phyloP scores from a whole-genome alignment of 495 filamentous ascomycete genomes.

The Bathelium albidoporum region DNA sequence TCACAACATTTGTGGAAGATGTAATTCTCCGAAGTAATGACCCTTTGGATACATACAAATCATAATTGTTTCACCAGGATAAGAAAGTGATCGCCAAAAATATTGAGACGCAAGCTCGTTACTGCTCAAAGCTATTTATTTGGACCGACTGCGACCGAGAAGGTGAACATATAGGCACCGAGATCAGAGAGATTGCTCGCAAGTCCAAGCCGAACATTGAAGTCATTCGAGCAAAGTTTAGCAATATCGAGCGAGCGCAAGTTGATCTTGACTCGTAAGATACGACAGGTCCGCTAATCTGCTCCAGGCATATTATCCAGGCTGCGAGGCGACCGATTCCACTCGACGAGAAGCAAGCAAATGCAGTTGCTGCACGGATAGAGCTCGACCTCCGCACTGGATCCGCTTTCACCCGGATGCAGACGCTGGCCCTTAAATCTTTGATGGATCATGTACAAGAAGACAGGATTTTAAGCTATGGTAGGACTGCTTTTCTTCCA shows the following conservation, averaged over 20 bases:
- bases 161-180: slow-evolving; percentile 92
- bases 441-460: slow-evolving; percentile 52
- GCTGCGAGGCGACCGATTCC: slow-evolving; percentile 67
- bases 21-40: slow-evolving; percentile 35
- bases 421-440: slow-evolving; percentile 60
- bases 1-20: slow-evolving; percentile 52
- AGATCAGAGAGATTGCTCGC: slow-evolving; percentile 72
- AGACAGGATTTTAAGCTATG: slow-evolving; percentile 65
- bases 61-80: too few relatives aligned
- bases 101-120: slow-evolving; percentile 65
- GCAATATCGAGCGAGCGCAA: slow-evolving; percentile 86
- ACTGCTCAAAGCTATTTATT: slow-evolving; percentile 66
- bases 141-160: slow-evolving; percentile 99
- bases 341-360: slow-evolving; percentile 76
- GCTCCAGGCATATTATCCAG: slow-evolving; percentile 60
- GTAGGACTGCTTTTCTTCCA: slow-evolving; percentile 35
- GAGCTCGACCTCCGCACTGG: slow-evolving; percentile 90
- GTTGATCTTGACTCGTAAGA: slow-evolving; percentile 25
- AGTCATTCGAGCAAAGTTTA: slow-evolving; percentile 81
- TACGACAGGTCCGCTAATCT: neutral
- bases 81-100: slow-evolving; percentile 74
- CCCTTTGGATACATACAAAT: too few relatives aligned
- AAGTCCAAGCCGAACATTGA: slow-evolving; percentile 62
- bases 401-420: slow-evolving; percentile 81
- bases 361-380: slow-evolving; percentile 80